Base-by-base conservation (phyloP, 768 basidiomycete species). In the Kwoniella sp. region DNA sequence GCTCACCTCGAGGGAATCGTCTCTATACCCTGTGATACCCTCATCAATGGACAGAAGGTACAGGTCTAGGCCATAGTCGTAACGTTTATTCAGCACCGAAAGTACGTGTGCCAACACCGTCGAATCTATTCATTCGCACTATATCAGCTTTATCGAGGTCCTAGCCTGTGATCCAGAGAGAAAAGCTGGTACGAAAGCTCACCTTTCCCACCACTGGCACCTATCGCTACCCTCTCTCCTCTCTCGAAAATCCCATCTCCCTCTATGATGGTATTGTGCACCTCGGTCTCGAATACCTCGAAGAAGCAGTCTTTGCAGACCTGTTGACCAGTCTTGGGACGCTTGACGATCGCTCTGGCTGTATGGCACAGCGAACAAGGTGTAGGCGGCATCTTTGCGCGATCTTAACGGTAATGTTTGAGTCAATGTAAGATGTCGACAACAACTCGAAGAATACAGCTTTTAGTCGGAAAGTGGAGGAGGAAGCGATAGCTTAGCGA, bases 191-290 rank as follows among this genome's bases (percentile, higher is more conserved):
- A n/a, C n/a, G n/a, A 22, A 46, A 47, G 33, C 46, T 36, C 25
- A 91, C 95, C 95, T 85, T 99, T 99, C 49, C 96, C 96, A 50
- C 96, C 96, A 56, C 92, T 96, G 57, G 96, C 96, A 30, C 96
- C 96, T 63, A 99, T 98, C 25, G 96, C 96, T 40, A 99, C 92
- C 67, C 86, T 84, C 81, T 99, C 92, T 33, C 94, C 92, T 12
- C 87, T 83, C 75, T 87, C 87, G 84, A 99, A 99, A 2, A 99
- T 83, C 37, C 78, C 59, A 83, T 83, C 67, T 12, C 91, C 86
- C 72, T 90, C 85, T 6, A 83, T 87, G 76, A 98, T 97, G 0
- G 96, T 97, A 77, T 94, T 89, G 82, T 99, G 96, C 27, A 99
- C 88, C 79, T 99, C 96, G 0, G 92, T 95, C 83, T 99, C 96